These are phyloP conservation scores for Trichoderma erinaceum DNA, from an alignment of 495 filamentous ascomycete genomes.

Conservation along the genomic window DNA sequence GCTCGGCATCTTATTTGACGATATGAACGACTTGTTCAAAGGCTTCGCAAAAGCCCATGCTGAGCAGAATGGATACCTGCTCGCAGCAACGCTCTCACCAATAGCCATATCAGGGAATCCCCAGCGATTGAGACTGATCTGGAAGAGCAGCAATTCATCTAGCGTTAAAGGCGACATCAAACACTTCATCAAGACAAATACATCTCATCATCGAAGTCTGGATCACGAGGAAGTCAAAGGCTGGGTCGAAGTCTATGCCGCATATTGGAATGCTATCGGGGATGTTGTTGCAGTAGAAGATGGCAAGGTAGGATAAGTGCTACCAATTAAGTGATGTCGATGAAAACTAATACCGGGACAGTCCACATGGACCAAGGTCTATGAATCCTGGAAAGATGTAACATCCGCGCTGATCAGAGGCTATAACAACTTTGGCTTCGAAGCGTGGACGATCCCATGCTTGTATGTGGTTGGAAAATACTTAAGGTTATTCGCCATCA, in stretches of 20 bases:
- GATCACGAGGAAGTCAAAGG: slow-evolving; percentile 58
- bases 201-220: slow-evolving; percentile 36
- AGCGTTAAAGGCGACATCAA: slow-evolving; percentile 52
- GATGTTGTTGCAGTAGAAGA: slow-evolving; percentile 56
- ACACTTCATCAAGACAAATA: slow-evolving; percentile 49
- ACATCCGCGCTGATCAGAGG: slow-evolving; percentile 63
- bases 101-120: slow-evolving; percentile 50
- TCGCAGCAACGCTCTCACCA: slow-evolving; percentile 67
- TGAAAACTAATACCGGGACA: slow-evolving; percentile 23
- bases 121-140: slow-evolving; percentile 54
- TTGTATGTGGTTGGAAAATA: slow-evolving; percentile 80
- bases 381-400: slow-evolving; percentile 78
- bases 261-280: slow-evolving; percentile 75
- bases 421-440: slow-evolving; percentile 62
- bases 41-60: slow-evolving; percentile 57
- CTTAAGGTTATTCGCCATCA: slow-evolving; percentile 78
- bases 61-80: slow-evolving; percentile 51
- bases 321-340: background rate
- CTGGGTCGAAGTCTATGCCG: slow-evolving; percentile 77
- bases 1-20: background rate
- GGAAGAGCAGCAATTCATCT: slow-evolving; percentile 54
- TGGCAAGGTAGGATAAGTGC: slow-evolving; percentile 29
- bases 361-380: slow-evolving; percentile 65
- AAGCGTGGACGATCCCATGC: slow-evolving; percentile 83
- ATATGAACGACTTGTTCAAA: slow-evolving; percentile 51